A percentile compares a stretch with the other conserved stretches of the same genome.
Evolutionary conservation across 1,139 yeast genomes (phyloP).

Genomic region (Yamadazyma conglobata): DNA sequence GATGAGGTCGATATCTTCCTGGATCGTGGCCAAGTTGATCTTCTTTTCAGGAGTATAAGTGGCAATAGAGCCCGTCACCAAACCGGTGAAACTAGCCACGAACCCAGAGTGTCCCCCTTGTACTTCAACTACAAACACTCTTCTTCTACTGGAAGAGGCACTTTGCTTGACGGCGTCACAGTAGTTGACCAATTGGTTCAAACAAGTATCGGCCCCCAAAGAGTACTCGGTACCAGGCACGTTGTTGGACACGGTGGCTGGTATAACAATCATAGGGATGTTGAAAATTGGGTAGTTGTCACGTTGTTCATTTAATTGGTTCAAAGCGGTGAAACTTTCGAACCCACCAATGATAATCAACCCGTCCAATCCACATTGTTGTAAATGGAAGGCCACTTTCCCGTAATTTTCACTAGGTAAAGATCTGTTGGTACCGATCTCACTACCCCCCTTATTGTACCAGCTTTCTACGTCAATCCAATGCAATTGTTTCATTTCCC

Average conservation of each 20-base stretch:
- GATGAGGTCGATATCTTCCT: constrained; percentile 54
- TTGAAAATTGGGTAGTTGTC: constrained; percentile 80
- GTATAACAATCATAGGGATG: constrained; percentile 89
- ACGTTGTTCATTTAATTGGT: constrained; percentile 74
- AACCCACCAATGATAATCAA: constrained; percentile 91
- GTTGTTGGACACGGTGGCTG: constrained; percentile 85
- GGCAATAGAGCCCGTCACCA: constrained; percentile 71
- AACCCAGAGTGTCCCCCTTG: constrained; percentile 85
- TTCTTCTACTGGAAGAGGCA: constrained; percentile 73
- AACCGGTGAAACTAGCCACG: constrained; percentile 66
- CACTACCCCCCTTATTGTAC: constrained; percentile 92
- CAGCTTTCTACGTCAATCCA: constrained; percentile 92
- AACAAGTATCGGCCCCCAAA: constrained; percentile 74
- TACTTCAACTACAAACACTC: constrained; percentile 80
- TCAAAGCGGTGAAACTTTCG: constrained; percentile 83
- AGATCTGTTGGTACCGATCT: constrained; percentile 88
- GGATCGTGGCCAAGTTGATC: constrained; percentile 66
- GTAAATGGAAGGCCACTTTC: constrained; percentile 85
- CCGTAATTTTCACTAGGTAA: constrained; percentile 85
- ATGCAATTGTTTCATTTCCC: constrained; percentile 63
- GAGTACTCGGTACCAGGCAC: constrained; percentile 86
- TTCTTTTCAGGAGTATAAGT: constrained; percentile 80
- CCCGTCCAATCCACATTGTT: constrained; percentile 81
- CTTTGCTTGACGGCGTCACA: constrained; percentile 78
- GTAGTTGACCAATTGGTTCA: constrained; percentile 69